Evolutionary conservation across 257 asterid species (phyloP).

Genomic region (Solanum gandarillasii): DNA sequence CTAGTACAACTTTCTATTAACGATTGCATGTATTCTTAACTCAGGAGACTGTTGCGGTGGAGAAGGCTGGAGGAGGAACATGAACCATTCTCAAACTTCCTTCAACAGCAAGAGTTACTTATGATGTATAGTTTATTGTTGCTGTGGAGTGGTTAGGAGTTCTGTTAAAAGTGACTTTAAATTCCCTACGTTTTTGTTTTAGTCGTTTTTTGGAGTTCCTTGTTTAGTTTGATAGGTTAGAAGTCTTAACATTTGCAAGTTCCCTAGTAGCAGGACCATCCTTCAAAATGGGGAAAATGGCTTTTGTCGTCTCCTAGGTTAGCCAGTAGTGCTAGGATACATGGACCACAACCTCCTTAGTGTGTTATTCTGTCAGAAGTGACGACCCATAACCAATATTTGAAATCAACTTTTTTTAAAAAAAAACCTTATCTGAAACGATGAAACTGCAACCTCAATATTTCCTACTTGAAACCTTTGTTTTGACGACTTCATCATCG

Average conservation of each 20-base stretch:
- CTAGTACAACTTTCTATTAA: not conserved
- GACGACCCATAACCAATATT: not conserved
- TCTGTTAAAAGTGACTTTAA: not conserved
- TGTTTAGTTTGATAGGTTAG: constrained; percentile 12
- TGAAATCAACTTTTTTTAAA: not conserved
- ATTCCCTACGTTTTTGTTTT: not conserved
- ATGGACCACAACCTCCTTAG: not conserved
- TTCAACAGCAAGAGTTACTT: constrained; percentile 7
- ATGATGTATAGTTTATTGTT: not conserved
- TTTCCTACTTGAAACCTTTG: not conserved
- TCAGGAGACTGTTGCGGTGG: constrained; percentile 11
- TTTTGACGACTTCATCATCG: not conserved
- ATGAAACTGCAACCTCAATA: not conserved
- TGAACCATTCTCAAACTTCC: constrained; percentile 2
- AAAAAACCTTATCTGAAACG: not conserved
- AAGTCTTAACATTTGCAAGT: not conserved
- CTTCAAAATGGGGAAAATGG: not conserved
- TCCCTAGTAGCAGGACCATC: not conserved
- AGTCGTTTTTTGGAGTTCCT: not conserved
- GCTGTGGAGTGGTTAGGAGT: not conserved
- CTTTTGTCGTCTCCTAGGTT: not conserved
- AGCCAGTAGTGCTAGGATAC: constrained; percentile 3
- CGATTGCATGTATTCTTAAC: not conserved
- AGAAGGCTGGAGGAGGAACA: constrained; percentile 15
- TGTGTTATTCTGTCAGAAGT: not conserved